phyloP scores from a whole-genome alignment of 1,284 basidiomycete genomes.

The Malassezia sp. region DNA sequence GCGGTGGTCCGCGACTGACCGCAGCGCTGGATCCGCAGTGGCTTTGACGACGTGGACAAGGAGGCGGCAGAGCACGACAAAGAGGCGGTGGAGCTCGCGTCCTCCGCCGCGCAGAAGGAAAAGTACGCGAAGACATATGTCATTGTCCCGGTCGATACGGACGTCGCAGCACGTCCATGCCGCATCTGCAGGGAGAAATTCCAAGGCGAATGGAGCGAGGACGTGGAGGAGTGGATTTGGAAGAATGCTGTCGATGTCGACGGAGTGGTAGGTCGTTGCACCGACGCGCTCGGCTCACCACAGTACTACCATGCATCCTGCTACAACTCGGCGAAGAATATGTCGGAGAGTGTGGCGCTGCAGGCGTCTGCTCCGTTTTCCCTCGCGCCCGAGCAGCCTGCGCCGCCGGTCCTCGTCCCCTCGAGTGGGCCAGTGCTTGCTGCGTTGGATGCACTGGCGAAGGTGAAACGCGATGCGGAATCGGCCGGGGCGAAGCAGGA shows the following conservation, averaged over 20 bases:
- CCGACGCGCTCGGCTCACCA: too few species aligned
- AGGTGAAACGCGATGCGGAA: too few species aligned
- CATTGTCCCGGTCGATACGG: constrained; percentile 62
- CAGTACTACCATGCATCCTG: constrained; percentile 44
- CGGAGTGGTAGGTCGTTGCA: too few species aligned
- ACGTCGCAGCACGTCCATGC: constrained; percentile 74
- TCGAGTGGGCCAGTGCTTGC: too few species aligned
- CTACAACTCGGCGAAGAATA: constrained; percentile 39
- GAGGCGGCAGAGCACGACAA: constrained; percentile 8
- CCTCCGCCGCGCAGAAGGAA: constrained; percentile 57
- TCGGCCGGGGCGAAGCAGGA: too few species aligned
- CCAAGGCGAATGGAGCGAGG: constrained; percentile 84
- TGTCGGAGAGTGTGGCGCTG: constrained; percentile 26
- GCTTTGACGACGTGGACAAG: constrained; percentile 21
- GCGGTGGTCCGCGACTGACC: too few species aligned
- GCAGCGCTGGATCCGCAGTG: constrained; percentile 51
- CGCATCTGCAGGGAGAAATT: constrained; percentile 92
- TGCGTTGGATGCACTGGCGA: too few species aligned
- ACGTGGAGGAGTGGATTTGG: constrained; percentile 99
- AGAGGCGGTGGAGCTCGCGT: constrained; percentile 54
- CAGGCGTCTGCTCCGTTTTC: not conserved
- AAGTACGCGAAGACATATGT: constrained; percentile 54
- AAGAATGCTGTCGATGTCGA: constrained; percentile 74
- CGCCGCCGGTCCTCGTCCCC: not conserved
- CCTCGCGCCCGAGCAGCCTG: not conserved